Evolutionary conservation across 768 basidiomycete species (phyloP).

Genomic region (Leucosporidium creatinivorum): DNA sequence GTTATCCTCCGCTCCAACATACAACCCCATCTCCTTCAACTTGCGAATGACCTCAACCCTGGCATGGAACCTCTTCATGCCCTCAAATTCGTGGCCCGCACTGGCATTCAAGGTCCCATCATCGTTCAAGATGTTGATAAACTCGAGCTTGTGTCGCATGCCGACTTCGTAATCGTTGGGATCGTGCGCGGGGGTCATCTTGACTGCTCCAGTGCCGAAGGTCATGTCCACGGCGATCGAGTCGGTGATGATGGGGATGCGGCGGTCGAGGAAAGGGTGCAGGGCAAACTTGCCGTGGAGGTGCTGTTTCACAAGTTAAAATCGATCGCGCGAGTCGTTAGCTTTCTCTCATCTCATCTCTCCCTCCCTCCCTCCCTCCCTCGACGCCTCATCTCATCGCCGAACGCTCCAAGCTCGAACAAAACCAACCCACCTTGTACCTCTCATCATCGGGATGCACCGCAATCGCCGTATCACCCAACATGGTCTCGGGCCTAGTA

Average conservation of each 20-base stretch:
- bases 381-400: too few relatives aligned
- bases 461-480: slow-evolving; percentile 94
- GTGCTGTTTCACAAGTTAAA: slow-evolving; percentile 46
- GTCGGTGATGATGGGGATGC: slow-evolving; percentile 81
- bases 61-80: slow-evolving; percentile 97
- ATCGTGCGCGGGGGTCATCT: slow-evolving; percentile 98
- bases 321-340: too few relatives aligned
- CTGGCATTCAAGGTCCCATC: slow-evolving; percentile 92
- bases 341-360: too few relatives aligned
- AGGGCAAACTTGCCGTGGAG: slow-evolving; percentile 76
- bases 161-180: slow-evolving; percentile 96
- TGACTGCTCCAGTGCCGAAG: slow-evolving; percentile 97
- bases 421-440: not conserved
- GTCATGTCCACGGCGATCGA: slow-evolving; percentile 78
- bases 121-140: slow-evolving; percentile 91
- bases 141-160: slow-evolving; percentile 72
- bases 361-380: too few relatives aligned
- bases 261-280: slow-evolving; percentile 77
- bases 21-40: slow-evolving; percentile 75
- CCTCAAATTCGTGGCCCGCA: slow-evolving; percentile 58
- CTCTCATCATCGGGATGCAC: slow-evolving; percentile 80
- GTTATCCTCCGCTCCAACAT: slow-evolving; percentile 87
- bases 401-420: too few relatives aligned
- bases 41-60: slow-evolving; percentile 72
- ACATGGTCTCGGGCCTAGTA: slow-evolving; percentile 96